These are phyloP conservation scores for Albizia julibrissin DNA, from an alignment of 306 rosid species.

Conservation along the genomic window DNA sequence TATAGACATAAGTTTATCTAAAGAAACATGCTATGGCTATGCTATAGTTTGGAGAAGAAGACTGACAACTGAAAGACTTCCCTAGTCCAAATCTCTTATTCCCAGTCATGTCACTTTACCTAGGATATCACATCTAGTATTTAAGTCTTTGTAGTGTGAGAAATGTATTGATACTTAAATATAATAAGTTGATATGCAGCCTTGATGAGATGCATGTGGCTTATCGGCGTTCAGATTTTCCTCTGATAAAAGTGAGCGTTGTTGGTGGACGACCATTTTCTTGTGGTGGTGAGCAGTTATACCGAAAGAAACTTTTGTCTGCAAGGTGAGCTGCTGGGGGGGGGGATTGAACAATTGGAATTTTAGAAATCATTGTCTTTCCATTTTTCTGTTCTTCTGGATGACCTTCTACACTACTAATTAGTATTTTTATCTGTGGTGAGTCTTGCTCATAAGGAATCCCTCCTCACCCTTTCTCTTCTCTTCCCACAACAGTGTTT, in stretches of 20 bases:
- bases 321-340: slow-evolving; percentile 77
- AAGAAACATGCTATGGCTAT: background rate
- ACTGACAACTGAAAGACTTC: background rate
- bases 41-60: background rate
- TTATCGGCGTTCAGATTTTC: slow-evolving; percentile 72
- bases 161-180: slow-evolving; percentile 37
- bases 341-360: too few species aligned
- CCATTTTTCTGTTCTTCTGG: background rate
- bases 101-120: background rate
- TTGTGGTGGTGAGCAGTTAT: slow-evolving; percentile 64
- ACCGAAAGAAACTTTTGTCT: slow-evolving; percentile 60
- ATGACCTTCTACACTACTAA: background rate
- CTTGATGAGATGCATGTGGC: slow-evolving; percentile 84
- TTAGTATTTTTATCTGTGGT: background rate
- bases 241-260: slow-evolving; percentile 67
- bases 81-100: background rate
- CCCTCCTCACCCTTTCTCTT: background rate
- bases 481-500: background rate
- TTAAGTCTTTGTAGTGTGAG: slow-evolving; percentile 15
- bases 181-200: slow-evolving; percentile 51
- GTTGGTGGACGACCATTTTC: slow-evolving; percentile 97
- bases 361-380: slow-evolving; percentile 9
- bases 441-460: background rate
- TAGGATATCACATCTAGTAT: slow-evolving; percentile 1
- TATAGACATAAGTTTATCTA: background rate